Evolutionary conservation across 495 filamentous ascomycete genomes (phyloP).

Genomic region (Daldinia bambusicola): DNA sequence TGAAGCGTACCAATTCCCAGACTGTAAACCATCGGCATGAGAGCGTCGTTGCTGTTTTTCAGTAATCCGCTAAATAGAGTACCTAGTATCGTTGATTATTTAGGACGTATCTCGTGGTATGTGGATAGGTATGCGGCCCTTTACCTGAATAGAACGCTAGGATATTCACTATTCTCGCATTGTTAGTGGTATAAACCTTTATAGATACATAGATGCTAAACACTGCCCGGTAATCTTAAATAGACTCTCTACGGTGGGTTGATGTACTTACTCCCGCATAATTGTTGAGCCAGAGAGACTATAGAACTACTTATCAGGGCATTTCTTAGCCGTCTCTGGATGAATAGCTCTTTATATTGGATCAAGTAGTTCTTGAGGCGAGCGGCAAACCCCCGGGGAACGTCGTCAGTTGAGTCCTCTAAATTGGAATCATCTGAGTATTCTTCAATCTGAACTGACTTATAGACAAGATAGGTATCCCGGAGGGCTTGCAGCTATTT

Average conservation of each 20-base stretch:
- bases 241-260: neutral
- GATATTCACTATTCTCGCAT: conserved; percentile 43
- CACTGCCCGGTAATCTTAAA: neutral
- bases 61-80: conserved; percentile 36
- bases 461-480: conserved; percentile 47
- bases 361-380: conserved; percentile 26
- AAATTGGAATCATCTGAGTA: conserved; percentile 17
- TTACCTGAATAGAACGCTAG: conserved; percentile 49
- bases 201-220: neutral
- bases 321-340: conserved; percentile 41
- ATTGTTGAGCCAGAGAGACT: conserved; percentile 46
- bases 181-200: conserved; percentile 15
- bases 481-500: conserved; percentile 47
- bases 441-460: conserved; percentile 46
- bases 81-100: conserved; percentile 15
- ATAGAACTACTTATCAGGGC: conserved; percentile 46
- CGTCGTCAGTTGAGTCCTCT: neutral
- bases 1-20: conserved; percentile 40
- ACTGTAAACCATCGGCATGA: conserved; percentile 40
- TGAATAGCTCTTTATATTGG: conserved; percentile 45
- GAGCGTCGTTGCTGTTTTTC: neutral
- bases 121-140: neutral
- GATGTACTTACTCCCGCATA: conserved; percentile 48
- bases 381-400: conserved; percentile 21
- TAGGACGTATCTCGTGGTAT: neutral